Evolutionary conservation across 2,329 filamentous ascomycete species (phyloP), one percentile per base, ranked within the genome.

Genomic region (Epichloe bromicola): DNA sequence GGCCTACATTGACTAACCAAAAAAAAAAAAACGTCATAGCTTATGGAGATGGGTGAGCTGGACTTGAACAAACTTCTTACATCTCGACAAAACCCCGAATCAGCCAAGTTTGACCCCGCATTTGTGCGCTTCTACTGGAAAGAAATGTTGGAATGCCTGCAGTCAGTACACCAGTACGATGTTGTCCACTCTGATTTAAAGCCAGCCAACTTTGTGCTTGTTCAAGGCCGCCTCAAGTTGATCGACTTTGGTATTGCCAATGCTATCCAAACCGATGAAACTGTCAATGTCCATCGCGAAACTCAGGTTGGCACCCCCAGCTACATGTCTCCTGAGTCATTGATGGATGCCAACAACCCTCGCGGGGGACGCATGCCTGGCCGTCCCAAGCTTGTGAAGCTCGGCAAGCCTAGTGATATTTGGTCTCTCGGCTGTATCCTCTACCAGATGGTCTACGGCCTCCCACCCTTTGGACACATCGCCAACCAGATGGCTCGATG

Each of bases 161-260:
- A 87, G 58, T 81, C 91, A 1, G 89, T 98, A 1, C 93, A 98
- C 64, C 79, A 85, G 12, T 77, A 85, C 64, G 89, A 96, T 62
- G 90, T 98, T 56, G 93, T 98, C 3, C 93, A 98, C 69, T 95
- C 89, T 0, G 93, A 98, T 63, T 75, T 98, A 38, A 98, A 98
- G 67, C 93, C 93, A 0, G 90, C 90, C 60, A 98, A 98, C 65
- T 98, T 98, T 65, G 85, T 98, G 23, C 76, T 97, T 19, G 89
- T 95, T 17, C 82, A 89, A 63, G 93, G 93, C 23, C 80, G 85
- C 26, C 74, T 98, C 38, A 98, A 98, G 67, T 79, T 98, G 51
- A 98, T 98, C 62, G 93, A 98, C 69, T 98, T 98, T 65, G 93
- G 93, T 59, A 98, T 98, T 62, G 93, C 93, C 52, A 95, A 96